phyloP scores from a whole-genome alignment of 164 flowering plant species.

The Houttuynia cordata region DNA sequence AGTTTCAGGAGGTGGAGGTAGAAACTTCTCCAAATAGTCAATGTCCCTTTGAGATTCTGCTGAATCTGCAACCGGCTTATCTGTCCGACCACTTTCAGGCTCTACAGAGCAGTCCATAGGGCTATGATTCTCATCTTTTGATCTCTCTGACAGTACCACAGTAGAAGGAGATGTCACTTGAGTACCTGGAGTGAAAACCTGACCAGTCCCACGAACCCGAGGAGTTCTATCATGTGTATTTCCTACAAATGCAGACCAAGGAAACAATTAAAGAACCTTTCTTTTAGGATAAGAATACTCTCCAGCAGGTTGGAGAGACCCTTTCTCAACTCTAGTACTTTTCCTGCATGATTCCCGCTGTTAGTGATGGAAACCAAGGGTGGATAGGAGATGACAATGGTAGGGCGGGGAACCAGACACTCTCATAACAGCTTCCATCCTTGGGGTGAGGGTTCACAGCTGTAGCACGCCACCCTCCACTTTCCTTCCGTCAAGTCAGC shows the following conservation, averaged over 20 bases:
- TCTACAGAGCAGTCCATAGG: slow-evolving; percentile 15
- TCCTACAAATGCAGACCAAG: slow-evolving; percentile 25
- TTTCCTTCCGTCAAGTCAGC: too few species aligned
- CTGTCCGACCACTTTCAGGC: slow-evolving; percentile 23
- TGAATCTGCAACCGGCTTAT: slow-evolving; percentile 19
- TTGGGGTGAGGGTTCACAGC: too few species aligned
- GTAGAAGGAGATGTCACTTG: slow-evolving; percentile 31
- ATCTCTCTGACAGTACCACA: slow-evolving; percentile 25
- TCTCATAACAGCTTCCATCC: too few species aligned
- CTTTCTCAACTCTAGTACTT: too few species aligned
- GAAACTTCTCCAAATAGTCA: slow-evolving; percentile 57
- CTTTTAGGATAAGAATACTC: neutral
- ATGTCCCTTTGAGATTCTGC: slow-evolving; percentile 23
- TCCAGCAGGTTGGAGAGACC: too few species aligned
- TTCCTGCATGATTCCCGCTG: too few species aligned
- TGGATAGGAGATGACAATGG: too few species aligned
- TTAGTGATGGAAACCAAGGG: too few species aligned
- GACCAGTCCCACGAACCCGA: slow-evolving; percentile 18
- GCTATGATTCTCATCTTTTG: slow-evolving; percentile 17
- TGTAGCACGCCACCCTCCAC: too few species aligned
- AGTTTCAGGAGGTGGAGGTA: slow-evolving; percentile 59
- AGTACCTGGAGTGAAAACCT: slow-evolving; percentile 21
- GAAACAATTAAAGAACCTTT: neutral
- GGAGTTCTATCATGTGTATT: slow-evolving; percentile 25
- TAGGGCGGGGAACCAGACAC: too few species aligned